phyloP scores from a whole-genome alignment of 805 yeast genomes.

The Candida verbasci region DNA sequence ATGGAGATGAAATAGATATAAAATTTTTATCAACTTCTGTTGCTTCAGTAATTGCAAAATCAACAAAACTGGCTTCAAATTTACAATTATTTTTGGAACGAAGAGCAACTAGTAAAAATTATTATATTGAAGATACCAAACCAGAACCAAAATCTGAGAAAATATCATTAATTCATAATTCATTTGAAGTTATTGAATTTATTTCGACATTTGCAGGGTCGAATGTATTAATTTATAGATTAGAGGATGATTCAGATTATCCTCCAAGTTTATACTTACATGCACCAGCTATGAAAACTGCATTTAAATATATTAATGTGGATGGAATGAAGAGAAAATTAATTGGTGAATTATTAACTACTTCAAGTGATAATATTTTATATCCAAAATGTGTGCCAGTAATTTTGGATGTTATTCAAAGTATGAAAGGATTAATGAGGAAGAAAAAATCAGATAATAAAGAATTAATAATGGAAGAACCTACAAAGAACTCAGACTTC shows the following conservation, averaged over 20 bases:
- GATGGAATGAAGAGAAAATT: conserved; percentile 42
- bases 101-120: conserved; percentile 11
- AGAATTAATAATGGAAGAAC: conserved; percentile 20
- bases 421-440: conserved; percentile 46
- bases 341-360: conserved; percentile 51
- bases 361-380: conserved; percentile 68
- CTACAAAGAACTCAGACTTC: conserved; percentile 25
- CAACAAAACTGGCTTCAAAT: conserved; percentile 42
- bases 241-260: conserved; percentile 31
- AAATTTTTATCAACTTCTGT: conserved; percentile 56
- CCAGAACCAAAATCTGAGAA: conserved; percentile 11
- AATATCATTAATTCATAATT: conserved; percentile 2
- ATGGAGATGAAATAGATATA: conserved; percentile 70
- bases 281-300: conserved; percentile 69
- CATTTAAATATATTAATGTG: conserved; percentile 42
- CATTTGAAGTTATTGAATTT: conserved; percentile 43
- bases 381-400: conserved; percentile 79
- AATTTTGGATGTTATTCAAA: conserved; percentile 51
- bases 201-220: conserved; percentile 67
- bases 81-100: conserved; percentile 33
- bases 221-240: conserved; percentile 44
- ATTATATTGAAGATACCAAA: conserved; percentile 1
- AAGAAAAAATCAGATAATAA: conserved; percentile 9
- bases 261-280: conserved; percentile 57
- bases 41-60: conserved; percentile 44